Conservation (phyloP, 1,284 basidiomycete species). For the Volvariella volvacea region DNA sequence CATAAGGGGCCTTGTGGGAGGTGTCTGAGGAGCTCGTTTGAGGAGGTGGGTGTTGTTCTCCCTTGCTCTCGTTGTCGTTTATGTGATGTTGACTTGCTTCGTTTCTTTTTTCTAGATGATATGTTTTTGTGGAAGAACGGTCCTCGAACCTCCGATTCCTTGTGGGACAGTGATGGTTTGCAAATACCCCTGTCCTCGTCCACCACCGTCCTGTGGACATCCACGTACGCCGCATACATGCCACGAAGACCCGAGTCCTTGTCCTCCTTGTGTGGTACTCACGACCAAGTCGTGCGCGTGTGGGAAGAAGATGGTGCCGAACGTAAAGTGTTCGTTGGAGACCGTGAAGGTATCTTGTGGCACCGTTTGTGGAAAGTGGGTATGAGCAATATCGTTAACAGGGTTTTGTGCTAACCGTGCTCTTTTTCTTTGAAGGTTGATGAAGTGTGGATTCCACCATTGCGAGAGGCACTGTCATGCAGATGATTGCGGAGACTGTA, state of each 20-base stretch:
- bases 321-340: constrained; percentile 72
- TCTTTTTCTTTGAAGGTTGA: constrained; percentile 34
- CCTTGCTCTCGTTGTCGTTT: not conserved
- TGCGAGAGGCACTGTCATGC: constrained; percentile 78
- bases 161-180: constrained; percentile 80
- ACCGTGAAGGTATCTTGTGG: constrained; percentile 78
- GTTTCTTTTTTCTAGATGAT: constrained; percentile 40
- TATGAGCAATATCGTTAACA: constrained; percentile 3
- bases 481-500: constrained; percentile 73
- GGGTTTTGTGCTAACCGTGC: not conserved
- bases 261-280: constrained; percentile 82
- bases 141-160: constrained; percentile 46
- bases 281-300: constrained; percentile 79
- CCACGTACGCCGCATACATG: constrained; percentile 71
- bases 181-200: constrained; percentile 70
- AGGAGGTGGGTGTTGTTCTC: constrained; percentile 54
- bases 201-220: constrained; percentile 74
- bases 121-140: constrained; percentile 69
- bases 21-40: constrained; percentile 83
- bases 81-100: constrained; percentile 7
- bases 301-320: constrained; percentile 71
- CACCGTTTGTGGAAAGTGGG: constrained; percentile 67
- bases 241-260: constrained; percentile 51
- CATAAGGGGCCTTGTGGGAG: constrained; percentile 77
- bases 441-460: constrained; percentile 81